These are phyloP conservation scores for Athelia sp. DNA, from an alignment of 1,284 basidiomycete genomes.

Conservation along the genomic window DNA sequence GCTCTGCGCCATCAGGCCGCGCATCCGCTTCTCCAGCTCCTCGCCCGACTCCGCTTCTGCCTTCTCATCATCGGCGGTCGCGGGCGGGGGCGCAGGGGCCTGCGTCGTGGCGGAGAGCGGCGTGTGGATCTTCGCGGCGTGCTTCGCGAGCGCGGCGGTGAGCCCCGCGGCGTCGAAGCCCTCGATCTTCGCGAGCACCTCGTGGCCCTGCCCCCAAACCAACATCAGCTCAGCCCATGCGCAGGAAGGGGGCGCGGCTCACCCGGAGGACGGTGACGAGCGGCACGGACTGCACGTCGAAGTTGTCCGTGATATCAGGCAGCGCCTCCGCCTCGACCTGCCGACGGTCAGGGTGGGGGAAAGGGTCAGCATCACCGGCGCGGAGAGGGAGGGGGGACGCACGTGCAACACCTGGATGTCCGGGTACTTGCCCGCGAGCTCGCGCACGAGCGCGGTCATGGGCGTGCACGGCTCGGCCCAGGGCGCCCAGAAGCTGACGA, in stretches of 20 bases:
- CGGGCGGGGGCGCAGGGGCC: conserved; percentile 31
- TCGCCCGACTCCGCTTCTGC: conserved; percentile 46
- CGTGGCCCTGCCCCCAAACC: conserved; percentile 86
- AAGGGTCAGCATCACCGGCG: too few relatives aligned
- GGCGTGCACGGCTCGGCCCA: conserved; percentile 88
- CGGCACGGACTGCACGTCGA: conserved; percentile 90
- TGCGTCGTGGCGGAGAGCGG: conserved; percentile 39
- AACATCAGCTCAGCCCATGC: not conserved
- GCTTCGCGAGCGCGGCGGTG: conserved; percentile 58
- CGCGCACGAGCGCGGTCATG: conserved; percentile 76
- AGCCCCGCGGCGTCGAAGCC: conserved; percentile 81
- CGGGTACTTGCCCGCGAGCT: conserved; percentile 71
- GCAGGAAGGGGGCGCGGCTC: conserved; percentile 15
- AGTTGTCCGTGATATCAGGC: conserved; percentile 89
- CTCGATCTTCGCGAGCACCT: conserved; percentile 74
- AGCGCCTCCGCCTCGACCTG: conserved; percentile 90
- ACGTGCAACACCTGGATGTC: conserved; percentile 74
- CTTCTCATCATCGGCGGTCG: conserved; percentile 41
- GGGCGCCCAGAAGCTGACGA: conserved; percentile 91
- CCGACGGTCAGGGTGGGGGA: not conserved
- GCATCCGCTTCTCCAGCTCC: conserved; percentile 55
- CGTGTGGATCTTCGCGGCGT: conserved; percentile 31
- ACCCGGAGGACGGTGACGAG: conserved; percentile 83
- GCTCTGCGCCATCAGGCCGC: conserved; percentile 63
- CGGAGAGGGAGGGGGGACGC: conserved; percentile 14